Evolutionary conservation across 805 yeast genomes (phyloP).

Genomic region (Cyberlindnera subsufficiens): DNA sequence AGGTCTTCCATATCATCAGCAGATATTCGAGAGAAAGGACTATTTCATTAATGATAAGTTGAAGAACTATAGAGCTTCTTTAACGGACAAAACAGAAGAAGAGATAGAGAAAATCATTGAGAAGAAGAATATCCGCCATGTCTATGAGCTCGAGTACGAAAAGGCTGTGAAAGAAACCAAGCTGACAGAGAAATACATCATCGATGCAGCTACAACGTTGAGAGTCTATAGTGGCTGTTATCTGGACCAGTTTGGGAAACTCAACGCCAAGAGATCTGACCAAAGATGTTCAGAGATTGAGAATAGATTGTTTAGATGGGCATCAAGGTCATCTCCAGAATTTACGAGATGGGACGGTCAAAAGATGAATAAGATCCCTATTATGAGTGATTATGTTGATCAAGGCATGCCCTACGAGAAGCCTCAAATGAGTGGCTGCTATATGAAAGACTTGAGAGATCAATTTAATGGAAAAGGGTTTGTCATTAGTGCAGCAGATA

Average conservation of each 20-base stretch:
- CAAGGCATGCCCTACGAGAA: constrained; percentile 10
- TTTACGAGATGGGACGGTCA: constrained; percentile 33
- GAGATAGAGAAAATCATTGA: constrained; percentile 11
- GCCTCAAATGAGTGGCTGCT: constrained; percentile 25
- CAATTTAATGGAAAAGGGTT: constrained; percentile 31
- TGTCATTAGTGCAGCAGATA: constrained; percentile 26
- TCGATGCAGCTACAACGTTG: constrained; percentile 22
- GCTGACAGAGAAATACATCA: constrained; percentile 18
- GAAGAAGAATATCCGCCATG: constrained; percentile 9
- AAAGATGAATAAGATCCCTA: constrained; percentile 9
- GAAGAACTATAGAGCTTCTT: constrained; percentile 7
- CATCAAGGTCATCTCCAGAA: constrained; percentile 26
- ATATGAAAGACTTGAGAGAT: constrained; percentile 20
- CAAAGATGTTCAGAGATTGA: constrained; percentile 26
- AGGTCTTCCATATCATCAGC: constrained; percentile 13
- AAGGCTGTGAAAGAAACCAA: constrained; percentile 14
- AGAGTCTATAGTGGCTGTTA: constrained; percentile 25
- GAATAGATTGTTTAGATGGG: constrained; percentile 31
- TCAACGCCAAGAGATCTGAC: constrained; percentile 3
- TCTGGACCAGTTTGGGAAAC: constrained; percentile 15
- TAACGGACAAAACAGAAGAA: constrained; percentile 6
- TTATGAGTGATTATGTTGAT: constrained; percentile 10
- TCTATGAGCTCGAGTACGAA: constrained; percentile 13
- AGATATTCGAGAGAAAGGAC: constrained; percentile 18
- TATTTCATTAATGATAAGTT: constrained; percentile 13